Evolutionary conservation across 768 basidiomycete species (phyloP), one percentile per base, ranked within the genome.

Genomic region (Boletus fagicola): DNA sequence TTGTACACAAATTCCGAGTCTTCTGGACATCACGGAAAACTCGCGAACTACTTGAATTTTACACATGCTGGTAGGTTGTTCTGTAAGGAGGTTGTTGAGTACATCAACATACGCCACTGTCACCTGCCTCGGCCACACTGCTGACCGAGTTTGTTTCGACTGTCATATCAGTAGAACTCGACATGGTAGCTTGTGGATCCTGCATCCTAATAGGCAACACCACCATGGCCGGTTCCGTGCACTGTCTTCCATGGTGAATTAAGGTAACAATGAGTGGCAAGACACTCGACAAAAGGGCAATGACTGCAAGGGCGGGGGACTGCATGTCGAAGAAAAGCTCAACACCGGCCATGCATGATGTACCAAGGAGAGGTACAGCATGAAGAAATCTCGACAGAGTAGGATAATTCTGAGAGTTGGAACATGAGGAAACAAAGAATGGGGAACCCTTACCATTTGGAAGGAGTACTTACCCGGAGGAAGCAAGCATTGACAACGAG

Each of bases 281-380:
- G 39, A 49, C 22, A 31, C 63, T 57, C 13, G 53, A 24, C 11
- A 60, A 22, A 13, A 68, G 46, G 11, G 54, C 38, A 12, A 35
- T n/a, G 31, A 53, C 33, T 1, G 61, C 51, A 31, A 63, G 26
- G 4, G 38, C 39, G 2, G 59, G 57, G 10, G 66, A 63, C 13
- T 46, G 31, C 15, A 63, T 35, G 3, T 30, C 38, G 16, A 53
- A 16, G 28, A 47, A 48, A 10, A 65, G 56, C 35, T 65, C 55
- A 1, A 58, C 26, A 24, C 43, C 11, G 8, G 59, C 57, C 40
- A 68, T 49, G 22, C 53, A 53, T 7, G 49, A 62, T n/a, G 55
- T 58, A 16, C 63, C 57, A 5, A 66, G 24, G 3, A 56, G 56
- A 9, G 66, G 63, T 4, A 68, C 15, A 10, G 36, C 44, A 22